A percentile compares a stretch with the other conserved stretches of the same genome.
These are phyloP conservation scores for Globisporangium cystogenes DNA, from an alignment of 352 stramenopile genomes.

Conservation along the genomic window DNA sequence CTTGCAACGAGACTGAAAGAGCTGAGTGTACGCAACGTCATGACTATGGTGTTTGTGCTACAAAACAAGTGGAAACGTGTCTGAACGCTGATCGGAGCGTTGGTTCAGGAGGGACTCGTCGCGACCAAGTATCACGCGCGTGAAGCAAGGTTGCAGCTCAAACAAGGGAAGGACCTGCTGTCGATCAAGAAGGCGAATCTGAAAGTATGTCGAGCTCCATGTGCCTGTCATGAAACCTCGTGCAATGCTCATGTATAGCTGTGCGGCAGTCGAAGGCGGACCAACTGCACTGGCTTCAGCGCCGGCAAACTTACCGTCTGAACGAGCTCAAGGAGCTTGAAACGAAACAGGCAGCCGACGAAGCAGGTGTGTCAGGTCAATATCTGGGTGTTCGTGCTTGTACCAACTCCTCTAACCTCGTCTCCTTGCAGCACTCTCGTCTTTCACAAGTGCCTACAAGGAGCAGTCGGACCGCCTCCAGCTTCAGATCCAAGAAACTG, in stretches of 20 bases:
- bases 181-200: conserved; percentile 12
- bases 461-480: conserved; percentile 2
- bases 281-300: conserved; percentile 9
- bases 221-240: too few relatives aligned
- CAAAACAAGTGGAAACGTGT: not conserved
- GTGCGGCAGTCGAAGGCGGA: conserved; percentile 5
- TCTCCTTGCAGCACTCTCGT: not conserved
- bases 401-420: too few relatives aligned
- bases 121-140: conserved; percentile 4
- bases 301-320: conserved; percentile 4
- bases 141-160: conserved; percentile 9
- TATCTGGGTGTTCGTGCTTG: too few relatives aligned
- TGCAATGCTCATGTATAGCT: too few relatives aligned
- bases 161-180: conserved; percentile 7
- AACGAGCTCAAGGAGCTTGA: conserved; percentile 8
- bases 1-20: conserved; percentile 6
- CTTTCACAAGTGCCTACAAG: conserved; percentile 3
- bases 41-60: too few relatives aligned
- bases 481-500: conserved; percentile 3
- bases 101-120: conserved; percentile 3
- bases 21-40: not conserved
- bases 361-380: conserved; percentile 9
- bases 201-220: conserved; percentile 7
- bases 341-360: conserved; percentile 2
- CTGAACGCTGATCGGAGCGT: not conserved